Evolutionary conservation across 441 rosid species (phyloP).

Genomic region (Adansonia madagascariensis): DNA sequence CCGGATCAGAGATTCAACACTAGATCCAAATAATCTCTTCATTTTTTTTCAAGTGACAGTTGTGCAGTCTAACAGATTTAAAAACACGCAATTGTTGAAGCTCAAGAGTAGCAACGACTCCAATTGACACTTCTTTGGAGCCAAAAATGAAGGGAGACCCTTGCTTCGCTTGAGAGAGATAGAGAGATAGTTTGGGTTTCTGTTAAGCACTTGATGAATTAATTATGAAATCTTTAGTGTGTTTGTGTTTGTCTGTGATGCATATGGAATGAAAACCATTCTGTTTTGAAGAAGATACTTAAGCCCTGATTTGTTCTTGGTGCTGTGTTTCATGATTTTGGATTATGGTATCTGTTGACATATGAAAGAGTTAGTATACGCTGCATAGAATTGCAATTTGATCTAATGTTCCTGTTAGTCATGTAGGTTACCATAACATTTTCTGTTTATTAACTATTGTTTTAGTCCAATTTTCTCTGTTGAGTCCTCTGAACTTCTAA

Average conservation of each 20-base stretch:
- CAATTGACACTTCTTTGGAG: neutral
- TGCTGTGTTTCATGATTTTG: neutral
- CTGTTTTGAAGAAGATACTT: neutral
- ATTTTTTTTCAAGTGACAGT: neutral
- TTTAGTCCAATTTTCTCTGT: neutral
- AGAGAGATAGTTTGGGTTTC: neutral
- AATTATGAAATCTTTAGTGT: neutral
- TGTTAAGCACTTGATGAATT: neutral
- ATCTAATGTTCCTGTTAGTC: neutral
- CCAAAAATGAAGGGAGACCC: neutral
- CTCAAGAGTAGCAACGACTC: neutral
- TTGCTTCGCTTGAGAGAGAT: neutral
- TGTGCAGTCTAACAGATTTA: neutral
- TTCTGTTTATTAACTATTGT: neutral
- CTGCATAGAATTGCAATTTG: neutral
- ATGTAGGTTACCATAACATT: neutral
- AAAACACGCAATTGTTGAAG: neutral
- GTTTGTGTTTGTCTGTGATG: neutral
- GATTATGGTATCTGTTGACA: neutral
- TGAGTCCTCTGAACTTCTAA: slow-evolving; percentile 10
- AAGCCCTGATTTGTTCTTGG: neutral
- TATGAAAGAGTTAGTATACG: neutral
- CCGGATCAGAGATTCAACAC: neutral
- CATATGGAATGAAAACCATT: neutral
- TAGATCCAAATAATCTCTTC: neutral